Evolutionary conservation across 345 rosid genomes (phyloP), one percentile per base, ranked within the genome.

Genomic region (Chamaenerion angustifolium): DNA sequence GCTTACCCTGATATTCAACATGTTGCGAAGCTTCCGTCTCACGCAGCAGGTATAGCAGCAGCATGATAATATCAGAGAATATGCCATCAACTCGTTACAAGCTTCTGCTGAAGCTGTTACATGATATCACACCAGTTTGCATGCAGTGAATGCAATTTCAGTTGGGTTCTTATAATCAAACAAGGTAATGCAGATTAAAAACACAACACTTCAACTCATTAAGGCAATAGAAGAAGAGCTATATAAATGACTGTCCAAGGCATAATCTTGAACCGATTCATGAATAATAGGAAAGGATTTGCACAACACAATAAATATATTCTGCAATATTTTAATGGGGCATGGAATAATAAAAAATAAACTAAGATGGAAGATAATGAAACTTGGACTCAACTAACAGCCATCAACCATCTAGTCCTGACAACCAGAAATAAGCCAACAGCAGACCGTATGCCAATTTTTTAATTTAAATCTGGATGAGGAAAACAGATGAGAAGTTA

Each of bases 21-120:
- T 76, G 70, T 71, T 78, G 57, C 98, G 88, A 49, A 92, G 95
- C 73, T 84, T 87, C 82, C 90, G 74, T 72, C 98, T 76, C 12
- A 87, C 59, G 3, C 98, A 92, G 64, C 98, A 92, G 44, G 98
- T 92, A 54, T 92, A 92, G 74, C 98, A 92, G 69, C 98, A 92
- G 67, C 98, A 92, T 21, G 98, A 92, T 55, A 87, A 62, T 74
- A 92, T 76, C 68, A 87, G 63, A 9, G 98, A 87, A 69, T 92
- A 92, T 5, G 83, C 95, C 95, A 92, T 74, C 64, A 92, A 64
- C 46, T 87, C 95, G 62, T 81, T 92, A 61, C 96, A 92, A 57
- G 95, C 88, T 76, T 92, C 96, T 15, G 83, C 86, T 45, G 98
- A 79, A 62, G 96, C 98, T 92, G 94, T 31, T 11, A 46, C 55